phyloP scores from a whole-genome alignment of 495 filamentous ascomycete species.

The Hypoxylon lienhwacheense region DNA sequence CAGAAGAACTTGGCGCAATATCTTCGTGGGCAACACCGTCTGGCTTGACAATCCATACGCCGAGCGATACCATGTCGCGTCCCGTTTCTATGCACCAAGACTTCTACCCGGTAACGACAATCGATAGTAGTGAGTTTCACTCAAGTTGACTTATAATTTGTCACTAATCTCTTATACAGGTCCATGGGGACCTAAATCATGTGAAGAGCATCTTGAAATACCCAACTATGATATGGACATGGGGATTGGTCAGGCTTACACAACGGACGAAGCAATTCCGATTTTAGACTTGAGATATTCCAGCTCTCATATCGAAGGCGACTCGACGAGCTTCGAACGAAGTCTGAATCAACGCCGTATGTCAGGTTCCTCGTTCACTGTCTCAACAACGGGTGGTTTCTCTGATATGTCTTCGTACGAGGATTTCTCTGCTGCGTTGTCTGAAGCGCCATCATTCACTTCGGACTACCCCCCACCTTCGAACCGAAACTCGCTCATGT shows the following conservation, averaged over 20 bases:
- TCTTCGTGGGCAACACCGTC: slow-evolving; percentile 59
- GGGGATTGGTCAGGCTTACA: slow-evolving; percentile 58
- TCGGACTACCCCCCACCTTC: slow-evolving; percentile 61
- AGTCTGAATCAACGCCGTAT: slow-evolving; percentile 53
- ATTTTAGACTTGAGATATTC: slow-evolving; percentile 55
- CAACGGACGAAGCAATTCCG: slow-evolving; percentile 58
- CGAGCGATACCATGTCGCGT: slow-evolving; percentile 52
- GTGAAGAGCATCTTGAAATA: slow-evolving; percentile 52
- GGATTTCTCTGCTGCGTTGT: slow-evolving; percentile 58
- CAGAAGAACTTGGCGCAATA: slow-evolving; percentile 51
- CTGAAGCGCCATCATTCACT: slow-evolving; percentile 57
- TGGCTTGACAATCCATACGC: slow-evolving; percentile 51
- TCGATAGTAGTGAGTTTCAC: slow-evolving; percentile 54
- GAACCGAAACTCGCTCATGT: slow-evolving; percentile 61
- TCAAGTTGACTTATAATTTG: slow-evolving; percentile 10
- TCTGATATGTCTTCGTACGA: slow-evolving; percentile 63
- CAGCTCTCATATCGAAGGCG: slow-evolving; percentile 45
- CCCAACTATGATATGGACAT: slow-evolving; percentile 52
- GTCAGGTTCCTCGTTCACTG: slow-evolving; percentile 61
- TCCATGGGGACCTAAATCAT: slow-evolving; percentile 54
- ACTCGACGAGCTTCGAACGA: slow-evolving; percentile 45
- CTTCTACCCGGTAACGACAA: slow-evolving; percentile 53
- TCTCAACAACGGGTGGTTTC: slow-evolving; percentile 59
- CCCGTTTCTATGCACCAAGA: slow-evolving; percentile 56
- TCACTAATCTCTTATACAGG: slow-evolving; percentile 43